Conservation (phyloP, 306 rosid genomes). For the Lathyrus sativus region DNA sequence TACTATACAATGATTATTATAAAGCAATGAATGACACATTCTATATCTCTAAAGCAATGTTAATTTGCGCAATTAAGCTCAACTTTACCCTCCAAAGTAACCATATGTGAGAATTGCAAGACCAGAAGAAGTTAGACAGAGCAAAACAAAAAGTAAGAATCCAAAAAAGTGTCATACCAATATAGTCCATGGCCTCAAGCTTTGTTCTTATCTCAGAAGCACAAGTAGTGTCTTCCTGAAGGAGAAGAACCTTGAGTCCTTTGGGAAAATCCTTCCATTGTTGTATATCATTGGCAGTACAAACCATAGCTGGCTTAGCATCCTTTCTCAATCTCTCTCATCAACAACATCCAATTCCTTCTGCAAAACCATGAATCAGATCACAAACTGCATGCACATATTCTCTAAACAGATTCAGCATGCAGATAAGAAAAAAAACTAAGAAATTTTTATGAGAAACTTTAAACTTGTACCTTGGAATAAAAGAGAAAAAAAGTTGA, state of each 20-base stretch:
- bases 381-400: conserved; percentile 36
- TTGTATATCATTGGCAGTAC: conserved; percentile 82
- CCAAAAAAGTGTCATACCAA: conserved; percentile 53
- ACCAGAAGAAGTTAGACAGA: no score
- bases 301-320: conserved; percentile 99
- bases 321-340: conserved; percentile 67
- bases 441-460: neutral
- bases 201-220: conserved; percentile 68
- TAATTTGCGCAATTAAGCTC: conserved; percentile 38
- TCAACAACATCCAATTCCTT: conserved; percentile 42
- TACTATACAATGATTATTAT: conserved; percentile 27
- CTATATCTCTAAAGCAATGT: conserved; percentile 20
- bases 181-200: conserved; percentile 89
- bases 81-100: conserved; percentile 16
- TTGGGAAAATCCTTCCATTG: conserved; percentile 90
- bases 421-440: conserved; percentile 21
- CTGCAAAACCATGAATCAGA: conserved; percentile 45
- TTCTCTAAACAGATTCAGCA: neutral
- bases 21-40: conserved; percentile 28
- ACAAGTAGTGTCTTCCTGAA: conserved; percentile 70
- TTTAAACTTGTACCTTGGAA: conserved; percentile 40
- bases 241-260: conserved; percentile 87
- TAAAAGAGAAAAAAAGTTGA: conserved; percentile 25
- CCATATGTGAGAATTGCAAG: no score
- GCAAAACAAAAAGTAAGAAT: neutral